A percentile compares a stretch with the other conserved stretches of the same genome.
These are phyloP conservation scores for Suillus placidus DNA, from an alignment of 768 basidiomycete species.

Conservation along the genomic window DNA sequence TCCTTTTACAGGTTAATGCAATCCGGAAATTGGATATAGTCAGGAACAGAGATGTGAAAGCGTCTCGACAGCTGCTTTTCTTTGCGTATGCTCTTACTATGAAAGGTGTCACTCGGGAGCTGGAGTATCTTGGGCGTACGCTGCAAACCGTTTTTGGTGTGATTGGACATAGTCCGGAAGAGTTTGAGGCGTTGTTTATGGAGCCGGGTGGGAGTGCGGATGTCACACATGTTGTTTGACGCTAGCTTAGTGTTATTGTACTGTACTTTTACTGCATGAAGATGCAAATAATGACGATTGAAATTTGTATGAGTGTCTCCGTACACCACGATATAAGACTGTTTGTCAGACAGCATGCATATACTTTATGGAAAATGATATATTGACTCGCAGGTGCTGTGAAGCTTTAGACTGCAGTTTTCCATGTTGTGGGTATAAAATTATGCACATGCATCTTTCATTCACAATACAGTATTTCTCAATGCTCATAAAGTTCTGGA, in stretches of 20 bases:
- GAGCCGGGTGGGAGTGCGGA: constrained; percentile 18
- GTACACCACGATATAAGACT: neutral
- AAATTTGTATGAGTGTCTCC: neutral
- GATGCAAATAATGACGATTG: neutral
- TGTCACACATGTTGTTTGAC: constrained; percentile 14
- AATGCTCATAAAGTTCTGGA: neutral
- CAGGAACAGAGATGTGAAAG: constrained; percentile 77
- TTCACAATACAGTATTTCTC: neutral
- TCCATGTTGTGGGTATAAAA: neutral
- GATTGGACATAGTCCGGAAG: constrained; percentile 78
- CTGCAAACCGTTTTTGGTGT: constrained; percentile 93
- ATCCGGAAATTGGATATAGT: constrained; percentile 88
- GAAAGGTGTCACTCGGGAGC: constrained; percentile 90
- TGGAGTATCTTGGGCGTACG: constrained; percentile 78
- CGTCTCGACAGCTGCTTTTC: constrained; percentile 85
- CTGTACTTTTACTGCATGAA: neutral
- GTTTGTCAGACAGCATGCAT: neutral
- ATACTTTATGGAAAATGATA: neutral
- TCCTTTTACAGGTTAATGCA: constrained; percentile 63
- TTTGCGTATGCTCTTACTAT: constrained; percentile 94
- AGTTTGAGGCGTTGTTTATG: constrained; percentile 80
- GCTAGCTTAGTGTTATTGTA: neutral
- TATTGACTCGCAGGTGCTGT: neutral
- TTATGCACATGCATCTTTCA: neutral
- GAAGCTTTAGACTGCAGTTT: neutral